A percentile compares a stretch with the other conserved stretches of the same genome.
These are phyloP conservation scores for Pythium aquatile DNA, from an alignment of 352 stramenopile genomes.

Conservation along the genomic window DNA sequence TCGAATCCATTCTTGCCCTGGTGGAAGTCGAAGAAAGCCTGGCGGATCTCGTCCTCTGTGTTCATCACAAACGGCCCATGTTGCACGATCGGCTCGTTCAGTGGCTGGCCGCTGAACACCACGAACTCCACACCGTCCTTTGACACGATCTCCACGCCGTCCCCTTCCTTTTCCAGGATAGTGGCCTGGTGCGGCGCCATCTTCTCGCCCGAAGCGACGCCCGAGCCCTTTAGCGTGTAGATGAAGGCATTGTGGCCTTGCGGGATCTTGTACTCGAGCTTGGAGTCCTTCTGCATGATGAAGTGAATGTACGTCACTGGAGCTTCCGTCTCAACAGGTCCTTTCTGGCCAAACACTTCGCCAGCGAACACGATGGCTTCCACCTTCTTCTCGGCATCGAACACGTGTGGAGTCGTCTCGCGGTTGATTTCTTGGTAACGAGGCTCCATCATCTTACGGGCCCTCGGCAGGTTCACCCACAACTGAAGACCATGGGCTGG, in stretches of 20 bases:
- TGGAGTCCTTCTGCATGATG: conserved; percentile 25
- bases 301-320: conserved; percentile 41
- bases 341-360: conserved; percentile 34
- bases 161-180: conserved; percentile 44
- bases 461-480: conserved; percentile 38
- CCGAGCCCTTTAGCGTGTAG: conserved; percentile 18
- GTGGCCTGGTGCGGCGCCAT: conserved; percentile 44
- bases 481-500: conserved; percentile 35
- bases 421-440: conserved; percentile 38
- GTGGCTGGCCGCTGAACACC: conserved; percentile 48
- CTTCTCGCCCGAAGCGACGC: conserved; percentile 6
- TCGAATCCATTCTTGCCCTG: conserved; percentile 63
- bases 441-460: conserved; percentile 35
- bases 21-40: conserved; percentile 58
- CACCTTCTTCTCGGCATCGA: conserved; percentile 28
- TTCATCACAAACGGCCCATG: conserved; percentile 79
- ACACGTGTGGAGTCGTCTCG: conserved; percentile 27
- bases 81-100: conserved; percentile 64
- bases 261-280: conserved; percentile 31
- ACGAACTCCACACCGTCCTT: conserved; percentile 51
- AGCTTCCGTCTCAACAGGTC: conserved; percentile 25
- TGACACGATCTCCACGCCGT: conserved; percentile 43
- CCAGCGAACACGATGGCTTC: conserved; percentile 38
- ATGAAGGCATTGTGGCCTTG: conserved; percentile 34
- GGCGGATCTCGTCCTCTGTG: conserved; percentile 46